These are phyloP conservation scores for Raphanus raphanistrum DNA, from an alignment of 345 rosid genomes.

Conservation along the genomic window DNA sequence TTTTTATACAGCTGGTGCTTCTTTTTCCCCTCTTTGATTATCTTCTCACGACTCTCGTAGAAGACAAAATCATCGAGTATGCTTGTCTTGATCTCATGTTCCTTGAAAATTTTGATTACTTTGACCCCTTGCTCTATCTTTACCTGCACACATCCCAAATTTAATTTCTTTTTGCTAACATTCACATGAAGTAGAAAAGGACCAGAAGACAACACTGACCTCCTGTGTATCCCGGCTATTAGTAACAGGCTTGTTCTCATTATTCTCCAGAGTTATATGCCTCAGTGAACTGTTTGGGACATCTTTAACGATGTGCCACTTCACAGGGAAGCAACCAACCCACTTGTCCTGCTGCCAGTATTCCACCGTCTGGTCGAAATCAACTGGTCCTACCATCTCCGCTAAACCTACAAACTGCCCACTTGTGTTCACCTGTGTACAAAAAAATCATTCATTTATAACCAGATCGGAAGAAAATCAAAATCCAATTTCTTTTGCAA, in stretches of 20 bases:
- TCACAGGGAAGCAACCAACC: conserved; percentile 81
- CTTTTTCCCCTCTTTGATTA: conserved; percentile 50
- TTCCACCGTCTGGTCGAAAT: conserved; percentile 63
- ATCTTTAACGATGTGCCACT: conserved; percentile 84
- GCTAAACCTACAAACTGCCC: conserved; percentile 86
- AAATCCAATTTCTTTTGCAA: neutral
- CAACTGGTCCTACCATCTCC: conserved; percentile 76
- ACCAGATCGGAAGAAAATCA: neutral
- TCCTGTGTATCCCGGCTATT: conserved; percentile 87
- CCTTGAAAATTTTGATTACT: conserved; percentile 55
- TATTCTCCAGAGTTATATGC: conserved; percentile 74
- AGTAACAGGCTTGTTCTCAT: conserved; percentile 82
- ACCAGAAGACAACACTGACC: conserved; percentile 36
- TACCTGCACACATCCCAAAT: conserved; percentile 40
- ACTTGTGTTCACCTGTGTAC: conserved; percentile 68
- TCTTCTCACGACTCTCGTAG: conserved; percentile 53
- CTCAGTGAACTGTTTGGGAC: conserved; percentile 65
- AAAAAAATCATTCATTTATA: neutral
- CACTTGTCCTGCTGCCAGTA: conserved; percentile 91
- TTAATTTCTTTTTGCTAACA: neutral
- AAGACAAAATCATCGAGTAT: conserved; percentile 64
- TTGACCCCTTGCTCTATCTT: conserved; percentile 53
- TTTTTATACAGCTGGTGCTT: conserved; percentile 51
- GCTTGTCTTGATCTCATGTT: conserved; percentile 50
- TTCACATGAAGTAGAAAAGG: neutral